Conservation (phyloP, 2,329 filamentous ascomycete species). For the Colletotrichum gigasporum region DNA sequence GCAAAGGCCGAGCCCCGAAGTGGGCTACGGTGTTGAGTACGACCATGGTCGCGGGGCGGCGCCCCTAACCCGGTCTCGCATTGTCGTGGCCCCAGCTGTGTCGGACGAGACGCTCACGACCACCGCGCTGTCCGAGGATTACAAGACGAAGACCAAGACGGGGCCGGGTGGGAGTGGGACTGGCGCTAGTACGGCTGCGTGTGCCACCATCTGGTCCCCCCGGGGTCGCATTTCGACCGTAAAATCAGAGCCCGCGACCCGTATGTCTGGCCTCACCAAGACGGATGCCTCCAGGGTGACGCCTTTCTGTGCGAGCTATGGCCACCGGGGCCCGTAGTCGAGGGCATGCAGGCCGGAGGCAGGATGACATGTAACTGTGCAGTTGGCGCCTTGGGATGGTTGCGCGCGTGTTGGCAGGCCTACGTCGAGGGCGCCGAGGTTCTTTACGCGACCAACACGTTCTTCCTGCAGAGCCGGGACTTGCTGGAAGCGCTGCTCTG, state of each 20-base stretch:
- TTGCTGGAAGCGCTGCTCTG: conserved; percentile 35
- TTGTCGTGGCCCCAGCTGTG: background rate
- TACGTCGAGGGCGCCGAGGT: conserved; percentile 42
- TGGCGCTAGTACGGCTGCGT: conserved; percentile 40
- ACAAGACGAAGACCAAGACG: conserved; percentile 2
- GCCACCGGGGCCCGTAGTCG: conserved; percentile 32
- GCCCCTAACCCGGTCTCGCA: background rate
- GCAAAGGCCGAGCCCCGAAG: background rate
- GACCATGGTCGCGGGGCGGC: background rate
- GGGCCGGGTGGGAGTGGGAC: conserved; percentile 18
- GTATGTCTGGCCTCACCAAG: background rate
- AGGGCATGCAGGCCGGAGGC: too few species aligned
- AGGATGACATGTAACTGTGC: conserved; percentile 29
- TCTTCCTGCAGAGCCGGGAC: conserved; percentile 34
- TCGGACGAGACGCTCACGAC: conserved; percentile 3
- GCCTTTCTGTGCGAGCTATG: conserved; percentile 33
- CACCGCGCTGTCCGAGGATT: conserved; percentile 1
- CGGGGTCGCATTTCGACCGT: background rate
- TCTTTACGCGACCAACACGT: conserved; percentile 41
- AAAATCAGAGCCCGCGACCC: background rate
- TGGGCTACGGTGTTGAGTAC: background rate
- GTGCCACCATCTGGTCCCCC: conserved; percentile 36
- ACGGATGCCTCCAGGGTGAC: conserved; percentile 1
- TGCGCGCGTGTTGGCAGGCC: conserved; percentile 41
- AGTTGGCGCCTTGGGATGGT: conserved; percentile 43